These are phyloP conservation scores for Tetracladium setigerum DNA, from an alignment of 495 filamentous ascomycete species.

Conservation along the genomic window DNA sequence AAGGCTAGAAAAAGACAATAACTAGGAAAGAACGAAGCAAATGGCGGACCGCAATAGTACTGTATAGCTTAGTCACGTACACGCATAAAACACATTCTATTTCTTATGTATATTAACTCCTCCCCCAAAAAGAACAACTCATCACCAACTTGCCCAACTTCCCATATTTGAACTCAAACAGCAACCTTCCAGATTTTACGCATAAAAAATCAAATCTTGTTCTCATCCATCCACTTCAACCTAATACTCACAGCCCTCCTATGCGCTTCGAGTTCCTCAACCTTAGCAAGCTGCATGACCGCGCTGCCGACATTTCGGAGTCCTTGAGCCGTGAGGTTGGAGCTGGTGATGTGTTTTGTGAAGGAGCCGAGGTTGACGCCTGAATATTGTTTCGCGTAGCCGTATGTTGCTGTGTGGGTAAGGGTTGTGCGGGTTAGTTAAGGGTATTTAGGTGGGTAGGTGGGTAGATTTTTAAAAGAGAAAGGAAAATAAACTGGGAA, in stretches of 20 bases:
- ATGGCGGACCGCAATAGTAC: no score
- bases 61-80: no score
- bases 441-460: no score
- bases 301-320: conserved; percentile 74
- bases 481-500: conserved; percentile 14
- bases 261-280: conserved; percentile 94
- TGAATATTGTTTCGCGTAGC: conserved; percentile 96
- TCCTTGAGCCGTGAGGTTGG: conserved; percentile 79
- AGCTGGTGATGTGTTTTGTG: conserved; percentile 92
- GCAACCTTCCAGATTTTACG: not conserved
- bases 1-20: no score
- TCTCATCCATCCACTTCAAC: conserved; percentile 54
- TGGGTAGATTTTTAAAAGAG: no score
- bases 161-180: not conserved
- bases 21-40: no score
- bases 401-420: conserved; percentile 92
- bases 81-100: no score
- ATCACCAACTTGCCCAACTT: no score
- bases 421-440: no score
- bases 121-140: no score
- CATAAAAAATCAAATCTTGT: conserved; percentile 10
- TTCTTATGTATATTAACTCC: no score
- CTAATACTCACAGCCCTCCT: conserved; percentile 85
- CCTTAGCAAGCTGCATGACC: conserved; percentile 88
- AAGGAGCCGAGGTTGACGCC: conserved; percentile 94